Base-by-base conservation (phyloP, 768 basidiomycete genomes). In the Russula compacta region DNA sequence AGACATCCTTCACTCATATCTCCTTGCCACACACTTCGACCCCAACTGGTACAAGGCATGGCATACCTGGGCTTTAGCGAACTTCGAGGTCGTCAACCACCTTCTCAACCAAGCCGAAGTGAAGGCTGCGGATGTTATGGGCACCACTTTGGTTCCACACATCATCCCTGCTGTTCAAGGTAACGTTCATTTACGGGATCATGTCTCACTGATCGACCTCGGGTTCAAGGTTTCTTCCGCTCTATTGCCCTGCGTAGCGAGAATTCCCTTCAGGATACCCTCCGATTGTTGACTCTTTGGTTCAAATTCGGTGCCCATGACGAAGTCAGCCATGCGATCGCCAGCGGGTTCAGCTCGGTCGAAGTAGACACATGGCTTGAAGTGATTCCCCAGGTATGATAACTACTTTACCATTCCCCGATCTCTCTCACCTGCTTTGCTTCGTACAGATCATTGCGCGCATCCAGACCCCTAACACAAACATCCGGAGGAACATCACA, bases 1-100 rank as follows among this genome's bases (percentile, higher is more conserved):
- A 54, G 86, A 89, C 47, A 92, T 98, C 58, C 75, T 99, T 7
- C 82, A 86, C 65, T 85, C 90, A 4, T 98, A 97, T 73, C 79
- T 81, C 53, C 78, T 87, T 35, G 91, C 97, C 0, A 98, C 97
- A 2, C 86, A 88, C 67, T 91, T 91, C 65, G 95, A 98, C 71
- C 83, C 88, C 4, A 79, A 81, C n/a, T 99, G 97, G 97, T 98
- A 98, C 74, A 98, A 99, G 71, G 97, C 95, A 17, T 98, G 95
- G 95, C 97, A 99, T 69, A 93, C 92, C 0, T 99, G 94, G 93
- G 95, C 97, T 2, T 77, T 98, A 56, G 88, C 94, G 3, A 98
- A 98, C 72, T 95, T 97, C 65, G 93, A 98, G 58, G 92, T 98
- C 64, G 85, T 98, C 63, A 79, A 81, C 32, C 82, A 87, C 67